Percentiles rank a stretch among this genome's conserved stretches.
Evolutionary conservation across 768 basidiomycete genomes (phyloP).

Genomic region (Mycena alexandri): DNA sequence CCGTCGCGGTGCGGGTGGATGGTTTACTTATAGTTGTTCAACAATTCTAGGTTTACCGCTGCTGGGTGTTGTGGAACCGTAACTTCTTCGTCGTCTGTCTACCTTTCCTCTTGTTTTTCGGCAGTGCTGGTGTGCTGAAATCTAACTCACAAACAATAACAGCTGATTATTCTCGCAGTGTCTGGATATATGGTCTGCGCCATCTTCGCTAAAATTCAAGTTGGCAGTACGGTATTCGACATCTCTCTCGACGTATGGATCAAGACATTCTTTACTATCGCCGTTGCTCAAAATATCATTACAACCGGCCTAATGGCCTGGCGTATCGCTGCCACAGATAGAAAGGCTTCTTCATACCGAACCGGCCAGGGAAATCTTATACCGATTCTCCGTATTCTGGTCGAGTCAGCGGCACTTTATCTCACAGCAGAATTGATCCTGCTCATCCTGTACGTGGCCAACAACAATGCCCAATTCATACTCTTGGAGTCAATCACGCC

Average conservation of each 20-base stretch:
- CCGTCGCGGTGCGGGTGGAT: slow-evolving; percentile 21
- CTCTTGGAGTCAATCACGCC: slow-evolving; percentile 35
- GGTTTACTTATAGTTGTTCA: background rate
- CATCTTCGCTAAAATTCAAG: slow-evolving; percentile 27
- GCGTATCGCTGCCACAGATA: slow-evolving; percentile 39
- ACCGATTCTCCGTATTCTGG: slow-evolving; percentile 38
- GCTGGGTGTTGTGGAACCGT: slow-evolving; percentile 36
- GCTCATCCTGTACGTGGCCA: slow-evolving; percentile 34
- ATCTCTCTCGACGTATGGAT: slow-evolving; percentile 39
- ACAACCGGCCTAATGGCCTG: slow-evolving; percentile 41
- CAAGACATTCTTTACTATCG: slow-evolving; percentile 35
- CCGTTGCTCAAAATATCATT: slow-evolving; percentile 41
- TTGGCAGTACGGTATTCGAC: slow-evolving; percentile 34
- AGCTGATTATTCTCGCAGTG: slow-evolving; percentile 22
- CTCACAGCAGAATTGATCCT: slow-evolving; percentile 35
- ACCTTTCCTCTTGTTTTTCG: slow-evolving; percentile 35
- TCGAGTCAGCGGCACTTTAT: slow-evolving; percentile 40
- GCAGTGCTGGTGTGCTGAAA: slow-evolving; percentile 27
- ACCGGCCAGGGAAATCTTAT: slow-evolving; percentile 25
- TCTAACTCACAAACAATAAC: too few relatives aligned
- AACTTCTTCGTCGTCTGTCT: slow-evolving; percentile 33
- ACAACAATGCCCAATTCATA: slow-evolving; percentile 40
- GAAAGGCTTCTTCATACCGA: slow-evolving; percentile 22
- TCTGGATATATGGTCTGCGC: slow-evolving; percentile 35
- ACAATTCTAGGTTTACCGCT: slow-evolving; percentile 30